Conservation (phyloP, 225 moss, liverwort and hornwort genomes). For the Polytrichum formosum region DNA sequence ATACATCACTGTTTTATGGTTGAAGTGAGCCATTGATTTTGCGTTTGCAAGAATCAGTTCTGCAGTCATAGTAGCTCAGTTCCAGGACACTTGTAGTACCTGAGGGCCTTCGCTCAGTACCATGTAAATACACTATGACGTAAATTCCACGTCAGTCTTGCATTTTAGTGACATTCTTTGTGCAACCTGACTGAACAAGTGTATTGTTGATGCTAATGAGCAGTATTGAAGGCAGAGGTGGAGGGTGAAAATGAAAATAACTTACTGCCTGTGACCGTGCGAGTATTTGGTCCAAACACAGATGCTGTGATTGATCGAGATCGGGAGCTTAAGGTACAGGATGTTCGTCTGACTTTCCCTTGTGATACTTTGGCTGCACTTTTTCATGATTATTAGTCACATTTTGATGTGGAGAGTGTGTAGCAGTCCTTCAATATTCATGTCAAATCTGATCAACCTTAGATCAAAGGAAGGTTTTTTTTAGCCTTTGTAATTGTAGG, state of each 20-base stretch:
- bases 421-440: no score
- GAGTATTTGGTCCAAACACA: constrained; percentile 82
- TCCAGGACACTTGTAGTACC: neutral
- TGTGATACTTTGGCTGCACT: constrained; percentile 4
- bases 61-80: no score
- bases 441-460: no score
- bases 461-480: no score
- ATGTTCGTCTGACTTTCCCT: neutral
- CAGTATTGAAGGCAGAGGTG: constrained; percentile 85
- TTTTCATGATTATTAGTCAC: neutral
- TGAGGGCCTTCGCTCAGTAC: neutral
- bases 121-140: no score
- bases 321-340: constrained; percentile 74
- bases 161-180: no score
- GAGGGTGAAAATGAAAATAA: constrained; percentile 38
- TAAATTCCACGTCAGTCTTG: no score
- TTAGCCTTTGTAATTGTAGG: no score
- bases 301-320: constrained; percentile 83
- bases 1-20: neutral
- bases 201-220: constrained; percentile 7
- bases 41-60: neutral
- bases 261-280: constrained; percentile 56
- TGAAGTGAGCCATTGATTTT: neutral
- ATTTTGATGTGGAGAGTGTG: neutral
- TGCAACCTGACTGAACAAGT: no score